Conservation (phyloP, 768 basidiomycete species). For the Xerocomellus chrysenteron region DNA sequence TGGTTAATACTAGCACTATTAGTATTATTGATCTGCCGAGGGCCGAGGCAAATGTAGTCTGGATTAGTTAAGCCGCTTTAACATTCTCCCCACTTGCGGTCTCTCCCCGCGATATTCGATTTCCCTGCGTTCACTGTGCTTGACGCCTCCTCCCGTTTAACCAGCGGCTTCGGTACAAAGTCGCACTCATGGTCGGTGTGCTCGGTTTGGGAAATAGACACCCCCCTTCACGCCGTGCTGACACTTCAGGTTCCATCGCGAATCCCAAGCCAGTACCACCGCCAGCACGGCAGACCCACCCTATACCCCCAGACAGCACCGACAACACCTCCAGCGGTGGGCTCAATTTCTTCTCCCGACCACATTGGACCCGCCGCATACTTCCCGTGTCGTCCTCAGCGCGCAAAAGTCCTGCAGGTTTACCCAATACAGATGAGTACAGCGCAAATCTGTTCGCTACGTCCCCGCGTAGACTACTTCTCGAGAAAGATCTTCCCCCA, state of each 20-base stretch:
- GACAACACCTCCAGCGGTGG: constrained; percentile 37
- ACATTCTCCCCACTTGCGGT: neutral
- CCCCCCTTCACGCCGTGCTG: constrained; percentile 31
- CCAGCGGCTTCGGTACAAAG: neutral
- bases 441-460: constrained; percentile 21
- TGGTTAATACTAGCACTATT: neutral
- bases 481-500: constrained; percentile 53
- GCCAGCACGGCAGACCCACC: constrained; percentile 48
- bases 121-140: neutral
- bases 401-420: constrained; percentile 30
- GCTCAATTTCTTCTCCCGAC: constrained; percentile 61
- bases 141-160: neutral
- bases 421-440: constrained; percentile 22
- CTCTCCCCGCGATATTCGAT: neutral
- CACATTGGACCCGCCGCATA: constrained; percentile 60
- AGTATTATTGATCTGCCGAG: neutral
- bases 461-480: constrained; percentile 6
- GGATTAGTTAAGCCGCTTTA: constrained; percentile 14
- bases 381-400: constrained; percentile 32
- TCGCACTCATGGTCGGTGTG: constrained; percentile 38
- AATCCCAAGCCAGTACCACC: constrained; percentile 33
- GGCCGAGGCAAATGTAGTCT: neutral
- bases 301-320: constrained; percentile 41
- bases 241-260: constrained; percentile 30
- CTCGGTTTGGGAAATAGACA: constrained; percentile 37